Conservation (phyloP, 2,329 filamentous ascomycete species). For the Dactylellina parvicollis region DNA sequence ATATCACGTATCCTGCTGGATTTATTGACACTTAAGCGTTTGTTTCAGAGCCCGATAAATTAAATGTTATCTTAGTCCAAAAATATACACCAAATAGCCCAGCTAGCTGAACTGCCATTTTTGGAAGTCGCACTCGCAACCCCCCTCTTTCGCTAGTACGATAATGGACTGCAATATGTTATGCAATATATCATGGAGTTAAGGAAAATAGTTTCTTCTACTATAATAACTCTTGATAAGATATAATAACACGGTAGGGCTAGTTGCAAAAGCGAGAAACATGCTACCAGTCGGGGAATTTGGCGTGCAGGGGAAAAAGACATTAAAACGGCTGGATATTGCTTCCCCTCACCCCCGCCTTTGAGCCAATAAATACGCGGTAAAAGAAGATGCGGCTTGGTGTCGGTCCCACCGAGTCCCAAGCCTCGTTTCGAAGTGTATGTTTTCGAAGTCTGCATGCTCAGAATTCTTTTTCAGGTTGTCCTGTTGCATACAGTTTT, state of each 20-base stretch:
- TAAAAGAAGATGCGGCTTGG: no score
- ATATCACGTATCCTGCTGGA: no score
- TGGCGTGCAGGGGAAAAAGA: neutral
- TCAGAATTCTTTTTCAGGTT: neutral
- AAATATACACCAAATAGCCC: no score
- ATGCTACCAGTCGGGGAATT: neutral
- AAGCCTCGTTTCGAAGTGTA: no score
- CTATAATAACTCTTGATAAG: neutral
- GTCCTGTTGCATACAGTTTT: neutral
- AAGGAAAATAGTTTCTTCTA: constrained; percentile 12
- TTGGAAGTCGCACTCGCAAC: neutral
- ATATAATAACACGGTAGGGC: neutral
- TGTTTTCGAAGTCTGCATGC: neutral
- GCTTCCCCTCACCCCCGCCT: no score
- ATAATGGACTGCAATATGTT: no score
- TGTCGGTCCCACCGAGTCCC: no score
- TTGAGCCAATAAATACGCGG: no score
- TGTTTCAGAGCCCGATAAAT: no score
- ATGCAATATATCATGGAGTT: neutral
- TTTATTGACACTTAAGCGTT: no score
- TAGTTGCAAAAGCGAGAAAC: neutral
- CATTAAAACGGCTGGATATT: neutral
- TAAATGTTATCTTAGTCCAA: no score
- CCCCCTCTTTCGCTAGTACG: neutral
- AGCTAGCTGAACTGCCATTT: no score